Conservation (phyloP, 371 early-diverging fungal genomes). For the Mucor velutinosus region DNA sequence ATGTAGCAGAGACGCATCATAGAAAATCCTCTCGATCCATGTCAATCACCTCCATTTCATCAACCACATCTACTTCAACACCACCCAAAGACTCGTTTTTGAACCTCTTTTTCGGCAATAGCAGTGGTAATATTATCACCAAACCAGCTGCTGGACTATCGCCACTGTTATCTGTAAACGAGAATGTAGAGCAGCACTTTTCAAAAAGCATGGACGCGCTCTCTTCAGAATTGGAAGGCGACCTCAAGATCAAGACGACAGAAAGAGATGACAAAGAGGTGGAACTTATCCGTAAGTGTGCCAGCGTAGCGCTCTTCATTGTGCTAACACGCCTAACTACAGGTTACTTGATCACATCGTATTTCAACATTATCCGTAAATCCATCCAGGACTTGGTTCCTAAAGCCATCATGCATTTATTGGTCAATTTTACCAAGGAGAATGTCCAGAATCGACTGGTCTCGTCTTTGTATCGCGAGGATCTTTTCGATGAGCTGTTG, state of each 20-base stretch:
- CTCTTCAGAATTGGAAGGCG: neutral
- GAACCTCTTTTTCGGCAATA: conserved; percentile 72
- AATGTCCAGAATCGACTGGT: conserved; percentile 84
- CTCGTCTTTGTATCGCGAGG: conserved; percentile 78
- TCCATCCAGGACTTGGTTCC: conserved; percentile 89
- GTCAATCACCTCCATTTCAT: conserved; percentile 19
- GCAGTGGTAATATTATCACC: neutral
- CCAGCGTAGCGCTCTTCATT: neutral
- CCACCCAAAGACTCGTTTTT: conserved; percentile 43
- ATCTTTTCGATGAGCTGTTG: conserved; percentile 71
- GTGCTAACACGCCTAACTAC: neutral
- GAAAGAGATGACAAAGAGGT: conserved; percentile 84
- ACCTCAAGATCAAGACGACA: conserved; percentile 26
- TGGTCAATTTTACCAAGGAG: conserved; percentile 79
- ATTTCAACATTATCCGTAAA: conserved; percentile 86
- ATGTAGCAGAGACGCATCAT: neutral
- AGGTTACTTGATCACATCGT: conserved; percentile 77
- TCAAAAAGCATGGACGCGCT: neutral
- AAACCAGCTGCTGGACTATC: conserved; percentile 8
- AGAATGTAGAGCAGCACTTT: neutral
- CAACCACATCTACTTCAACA: conserved; percentile 9
- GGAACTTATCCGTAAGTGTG: conserved; percentile 72
- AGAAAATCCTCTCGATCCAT: conserved; percentile 15
- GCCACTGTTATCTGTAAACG: conserved; percentile 9
- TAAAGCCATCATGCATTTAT: conserved; percentile 89